These are phyloP conservation scores for Pseudopithomyces maydicus DNA, from an alignment of 2,329 filamentous ascomycete genomes.

Conservation along the genomic window DNA sequence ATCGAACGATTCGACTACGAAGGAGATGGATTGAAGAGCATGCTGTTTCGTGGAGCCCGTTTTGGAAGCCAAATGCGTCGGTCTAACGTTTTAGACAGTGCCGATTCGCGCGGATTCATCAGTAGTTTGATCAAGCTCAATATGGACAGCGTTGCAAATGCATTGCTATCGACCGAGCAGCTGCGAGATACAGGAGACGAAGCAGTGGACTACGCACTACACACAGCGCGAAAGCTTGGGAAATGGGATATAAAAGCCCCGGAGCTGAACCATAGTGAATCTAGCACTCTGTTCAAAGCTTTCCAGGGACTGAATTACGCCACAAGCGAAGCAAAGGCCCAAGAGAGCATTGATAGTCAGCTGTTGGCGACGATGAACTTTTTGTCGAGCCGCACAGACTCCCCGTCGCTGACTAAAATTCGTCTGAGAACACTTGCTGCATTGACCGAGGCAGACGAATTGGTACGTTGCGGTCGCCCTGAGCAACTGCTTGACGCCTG, in stretches of 20 bases:
- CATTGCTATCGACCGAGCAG: conserved; percentile 72
- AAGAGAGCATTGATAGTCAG: conserved; percentile 66
- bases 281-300: conserved; percentile 75
- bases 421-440: conserved; percentile 62
- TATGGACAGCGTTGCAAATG: conserved; percentile 82
- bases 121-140: conserved; percentile 80
- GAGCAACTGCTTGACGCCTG: conserved; percentile 67
- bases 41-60: conserved; percentile 88
- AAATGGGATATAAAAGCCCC: conserved; percentile 90
- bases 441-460: conserved; percentile 80
- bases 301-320: conserved; percentile 80
- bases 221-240: conserved; percentile 79
- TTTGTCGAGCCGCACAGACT: conserved; percentile 31
- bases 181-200: conserved; percentile 61
- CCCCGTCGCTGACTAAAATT: conserved; percentile 28
- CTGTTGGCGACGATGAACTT: conserved; percentile 53
- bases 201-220: conserved; percentile 74
- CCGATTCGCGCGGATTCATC: conserved; percentile 72
- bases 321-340: conserved; percentile 59
- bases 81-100: conserved; percentile 58
- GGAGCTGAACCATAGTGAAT: conserved; percentile 63
- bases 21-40: conserved; percentile 80
- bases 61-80: conserved; percentile 82
- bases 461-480: conserved; percentile 65
- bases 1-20: conserved; percentile 87